Conservation (phyloP, 2,329 filamentous ascomycete genomes). For the Acrodontium crateriforme region DNA sequence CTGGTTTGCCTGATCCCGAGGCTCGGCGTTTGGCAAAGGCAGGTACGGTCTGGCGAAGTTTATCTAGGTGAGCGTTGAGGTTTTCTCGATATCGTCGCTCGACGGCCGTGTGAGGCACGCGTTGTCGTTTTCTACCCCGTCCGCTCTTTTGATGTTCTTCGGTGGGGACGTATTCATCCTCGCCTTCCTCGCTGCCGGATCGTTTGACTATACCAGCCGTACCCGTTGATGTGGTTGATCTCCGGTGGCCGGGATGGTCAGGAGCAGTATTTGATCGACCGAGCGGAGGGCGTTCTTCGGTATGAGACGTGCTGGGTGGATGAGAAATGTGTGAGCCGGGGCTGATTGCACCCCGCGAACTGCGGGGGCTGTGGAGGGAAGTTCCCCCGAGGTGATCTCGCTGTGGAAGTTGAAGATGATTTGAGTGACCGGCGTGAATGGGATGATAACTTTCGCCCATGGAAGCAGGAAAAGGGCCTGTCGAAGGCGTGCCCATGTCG, state of each 20-base stretch:
- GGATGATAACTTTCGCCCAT: constrained; percentile 12
- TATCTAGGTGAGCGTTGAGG: constrained; percentile 22
- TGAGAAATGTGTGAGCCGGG: constrained; percentile 5
- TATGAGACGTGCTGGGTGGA: constrained; percentile 4
- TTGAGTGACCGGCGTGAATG: constrained; percentile 6
- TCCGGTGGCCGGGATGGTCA: constrained; percentile 7
- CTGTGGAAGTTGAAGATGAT: constrained; percentile 8
- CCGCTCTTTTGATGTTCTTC: constrained; percentile 7
- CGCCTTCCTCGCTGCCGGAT: constrained; percentile 16
- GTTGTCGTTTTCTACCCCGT: constrained; percentile 20
- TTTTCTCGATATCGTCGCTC: constrained; percentile 25
- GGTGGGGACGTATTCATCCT: constrained; percentile 16
- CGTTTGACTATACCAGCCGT: too few relatives aligned
- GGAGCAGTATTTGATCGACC: constrained; percentile 15
- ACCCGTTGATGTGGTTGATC: constrained; percentile 8
- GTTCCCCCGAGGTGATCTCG: constrained; percentile 7
- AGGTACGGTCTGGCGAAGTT: constrained; percentile 20
- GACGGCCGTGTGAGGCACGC: constrained; percentile 24
- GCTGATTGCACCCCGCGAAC: constrained; percentile 9
- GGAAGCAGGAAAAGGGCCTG: constrained; percentile 11
- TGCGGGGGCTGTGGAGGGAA: constrained; percentile 12
- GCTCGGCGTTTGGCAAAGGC: constrained; percentile 12
- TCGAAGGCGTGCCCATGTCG: constrained; percentile 18
- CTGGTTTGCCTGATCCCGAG: constrained; percentile 1
- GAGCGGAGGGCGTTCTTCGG: constrained; percentile 12